Conservation (phyloP, 192 early-diverging fungal species). For the Bifiguratus adelaidae region DNA sequence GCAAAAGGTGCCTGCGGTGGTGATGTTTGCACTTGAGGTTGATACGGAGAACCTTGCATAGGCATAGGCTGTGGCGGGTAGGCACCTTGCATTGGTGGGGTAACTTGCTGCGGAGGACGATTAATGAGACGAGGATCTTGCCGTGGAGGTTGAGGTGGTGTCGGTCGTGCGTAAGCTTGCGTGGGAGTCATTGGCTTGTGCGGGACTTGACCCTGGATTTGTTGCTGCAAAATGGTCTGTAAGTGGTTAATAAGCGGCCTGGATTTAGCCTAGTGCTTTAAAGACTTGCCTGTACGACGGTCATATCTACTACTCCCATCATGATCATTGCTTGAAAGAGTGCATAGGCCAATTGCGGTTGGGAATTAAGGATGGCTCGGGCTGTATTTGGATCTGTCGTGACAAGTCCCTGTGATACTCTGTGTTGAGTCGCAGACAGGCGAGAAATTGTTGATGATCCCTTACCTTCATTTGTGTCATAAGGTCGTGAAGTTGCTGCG, state of each 20-base stretch:
- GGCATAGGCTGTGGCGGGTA: constrained; percentile 2
- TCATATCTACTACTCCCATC: constrained; percentile 68
- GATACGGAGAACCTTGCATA: not conserved
- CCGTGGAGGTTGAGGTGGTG: constrained; percentile 15
- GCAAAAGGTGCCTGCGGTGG: constrained; percentile 7
- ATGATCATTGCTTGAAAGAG: constrained; percentile 73
- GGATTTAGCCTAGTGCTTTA: constrained; percentile 2
- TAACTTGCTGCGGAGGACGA: constrained; percentile 3
- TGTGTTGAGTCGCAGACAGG: too few species aligned
- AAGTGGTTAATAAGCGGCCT: not conserved
- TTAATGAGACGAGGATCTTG: constrained; percentile 9
- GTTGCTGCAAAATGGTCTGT: not conserved
- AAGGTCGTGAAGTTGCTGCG: constrained; percentile 48
- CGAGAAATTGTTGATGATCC: too few species aligned
- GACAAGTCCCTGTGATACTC: constrained; percentile 22
- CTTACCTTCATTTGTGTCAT: constrained; percentile 57
- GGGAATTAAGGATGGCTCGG: constrained; percentile 50
- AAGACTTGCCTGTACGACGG: constrained; percentile 36
- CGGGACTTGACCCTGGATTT: not conserved
- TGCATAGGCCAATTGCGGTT: constrained; percentile 77
- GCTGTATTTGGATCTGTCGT: constrained; percentile 51
- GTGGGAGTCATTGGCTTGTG: constrained; percentile 12
- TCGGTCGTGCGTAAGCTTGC: constrained; percentile 19
- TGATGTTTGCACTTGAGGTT: not conserved
- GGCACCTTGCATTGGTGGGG: not conserved